Evolutionary conservation across 306 rosid species (phyloP), one percentile per base, ranked within the genome.

Genomic region (Sicyos baderoa): DNA sequence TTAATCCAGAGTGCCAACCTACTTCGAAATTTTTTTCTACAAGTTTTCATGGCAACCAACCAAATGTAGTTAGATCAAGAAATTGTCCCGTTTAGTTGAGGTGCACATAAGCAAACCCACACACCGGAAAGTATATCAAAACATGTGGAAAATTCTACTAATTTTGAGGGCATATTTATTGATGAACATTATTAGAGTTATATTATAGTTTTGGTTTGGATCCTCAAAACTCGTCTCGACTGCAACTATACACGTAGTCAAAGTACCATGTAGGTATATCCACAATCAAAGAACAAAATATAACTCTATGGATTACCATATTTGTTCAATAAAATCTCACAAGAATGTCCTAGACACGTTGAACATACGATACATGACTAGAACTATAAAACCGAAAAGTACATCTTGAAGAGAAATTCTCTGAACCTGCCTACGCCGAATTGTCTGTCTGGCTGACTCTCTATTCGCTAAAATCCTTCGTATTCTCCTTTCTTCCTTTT

Each of bases 401-500:
- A 29, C 40, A 71, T 66, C 42, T 17, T 45, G 37, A 6, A 42
- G 55, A 73, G 74, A 29, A 44, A 66, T 62, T 27, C 35, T 69
- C 51, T 54, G 51, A 78, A 93, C 97, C 96, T 93, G 97, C 80
- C 97, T 86, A 57, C 99, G 94, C 51, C 97, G 91, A 84, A 93
- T 90, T 61, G 99, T 93, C 82, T 93, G 96, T 80, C 99, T 80
- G 32, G 97, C 99, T 16, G 97, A 93, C 84, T 93, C 99, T 78
- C 97, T 82, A 72, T 93, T 93, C 13, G 99, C 99, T 82, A 93
- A 76, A 75, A 93, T 76, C 76, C 99, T 81, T 65, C 97, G 94
- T 56, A 90, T 70, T 82, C 90, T 86, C 77, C 95, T 84, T 6
- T 76, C 91, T 80, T 93, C 99, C 84, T 86, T 93, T 79, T 93